These are phyloP conservation scores for Kodamaea sagamina DNA, from an alignment of 805 yeast species.

Conservation along the genomic window DNA sequence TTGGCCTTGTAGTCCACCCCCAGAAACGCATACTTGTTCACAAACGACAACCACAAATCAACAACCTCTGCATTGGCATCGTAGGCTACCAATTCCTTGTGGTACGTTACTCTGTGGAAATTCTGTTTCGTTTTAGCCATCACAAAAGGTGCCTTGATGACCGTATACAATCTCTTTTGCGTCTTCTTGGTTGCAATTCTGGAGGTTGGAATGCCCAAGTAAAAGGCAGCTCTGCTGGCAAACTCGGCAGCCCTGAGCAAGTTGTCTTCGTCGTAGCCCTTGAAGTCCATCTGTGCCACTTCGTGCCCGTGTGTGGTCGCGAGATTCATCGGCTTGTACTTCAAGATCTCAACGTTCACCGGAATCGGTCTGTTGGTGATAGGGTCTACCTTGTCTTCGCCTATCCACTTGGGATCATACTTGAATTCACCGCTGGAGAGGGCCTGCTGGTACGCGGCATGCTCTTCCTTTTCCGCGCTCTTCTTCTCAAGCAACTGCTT, in stretches of 20 bases:
- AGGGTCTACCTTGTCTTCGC: constrained; percentile 23
- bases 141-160: constrained; percentile 88
- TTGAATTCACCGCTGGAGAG: constrained; percentile 29
- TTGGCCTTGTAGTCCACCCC: constrained; percentile 85
- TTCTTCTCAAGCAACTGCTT: constrained; percentile 33
- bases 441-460: constrained; percentile 30
- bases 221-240: constrained; percentile 86
- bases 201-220: constrained; percentile 81
- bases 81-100: constrained; percentile 70
- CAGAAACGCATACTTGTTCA: constrained; percentile 72
- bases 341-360: constrained; percentile 77
- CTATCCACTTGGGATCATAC: constrained; percentile 35
- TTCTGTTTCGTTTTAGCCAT: constrained; percentile 94
- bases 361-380: constrained; percentile 62
- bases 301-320: constrained; percentile 68
- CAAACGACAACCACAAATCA: constrained; percentile 76
- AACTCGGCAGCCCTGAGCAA: constrained; percentile 80
- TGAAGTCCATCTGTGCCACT: constrained; percentile 74
- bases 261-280: constrained; percentile 69
- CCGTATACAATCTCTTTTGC: constrained; percentile 87
- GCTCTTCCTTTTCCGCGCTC: constrained; percentile 19
- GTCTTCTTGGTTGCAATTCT: constrained; percentile 71
- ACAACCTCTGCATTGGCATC: constrained; percentile 85
- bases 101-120: constrained; percentile 84
- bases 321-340: constrained; percentile 76